Percentiles rank a stretch among this genome's conserved stretches.
Conservation (phyloP, 2,329 filamentous ascomycete genomes). For the Fusarium ramigenum region DNA sequence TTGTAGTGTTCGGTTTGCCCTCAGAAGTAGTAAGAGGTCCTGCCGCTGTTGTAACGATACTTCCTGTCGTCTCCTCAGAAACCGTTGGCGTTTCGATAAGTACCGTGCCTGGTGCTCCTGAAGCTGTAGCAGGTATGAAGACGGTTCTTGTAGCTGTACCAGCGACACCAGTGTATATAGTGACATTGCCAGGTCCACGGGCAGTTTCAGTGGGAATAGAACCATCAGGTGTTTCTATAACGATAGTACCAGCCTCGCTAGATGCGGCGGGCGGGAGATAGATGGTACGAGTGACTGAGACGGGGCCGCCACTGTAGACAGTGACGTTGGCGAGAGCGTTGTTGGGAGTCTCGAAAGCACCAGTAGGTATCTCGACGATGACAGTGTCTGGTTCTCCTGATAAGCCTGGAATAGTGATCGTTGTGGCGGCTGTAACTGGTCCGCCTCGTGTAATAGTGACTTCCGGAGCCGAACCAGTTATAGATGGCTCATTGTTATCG, state of each 20-base stretch:
- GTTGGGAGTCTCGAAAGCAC: not conserved
- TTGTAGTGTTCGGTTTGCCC: not conserved
- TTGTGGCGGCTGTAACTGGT: no score
- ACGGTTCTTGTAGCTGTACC: not conserved
- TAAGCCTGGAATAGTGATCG: no score
- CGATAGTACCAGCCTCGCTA: not conserved
- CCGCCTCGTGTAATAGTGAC: no score
- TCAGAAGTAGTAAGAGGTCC: not conserved
- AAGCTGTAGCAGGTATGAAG: not conserved
- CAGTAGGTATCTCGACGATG: not conserved
- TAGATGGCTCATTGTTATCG: fast-evolving
- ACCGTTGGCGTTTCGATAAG: not conserved
- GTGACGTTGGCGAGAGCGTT: slow-evolving; percentile 2
- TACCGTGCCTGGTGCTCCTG: not conserved
- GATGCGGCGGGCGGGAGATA: not conserved
- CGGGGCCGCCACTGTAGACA: not conserved
- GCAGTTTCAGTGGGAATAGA: not conserved
- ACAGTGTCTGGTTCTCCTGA: not conserved
- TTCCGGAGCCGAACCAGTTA: not conserved
- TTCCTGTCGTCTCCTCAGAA: not conserved
- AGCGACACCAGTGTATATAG: not conserved
- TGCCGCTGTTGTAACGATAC: not conserved
- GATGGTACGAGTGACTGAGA: not conserved
- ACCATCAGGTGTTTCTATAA: not conserved
- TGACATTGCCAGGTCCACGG: not conserved